Base-by-base conservation (phyloP, 2,329 filamentous ascomycete genomes). In the Allantophomopsis cytisporea region DNA sequence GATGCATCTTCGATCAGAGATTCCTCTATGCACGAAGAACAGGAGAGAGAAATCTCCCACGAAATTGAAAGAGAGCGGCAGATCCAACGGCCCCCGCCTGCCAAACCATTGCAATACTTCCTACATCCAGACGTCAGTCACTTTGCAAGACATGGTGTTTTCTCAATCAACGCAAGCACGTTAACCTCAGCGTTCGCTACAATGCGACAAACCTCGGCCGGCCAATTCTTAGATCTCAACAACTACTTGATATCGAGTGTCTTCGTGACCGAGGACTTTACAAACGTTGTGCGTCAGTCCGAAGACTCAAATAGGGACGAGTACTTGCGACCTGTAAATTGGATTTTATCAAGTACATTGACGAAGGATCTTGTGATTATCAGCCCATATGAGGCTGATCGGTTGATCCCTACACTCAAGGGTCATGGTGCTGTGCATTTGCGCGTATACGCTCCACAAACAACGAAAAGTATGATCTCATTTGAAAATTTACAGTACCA, bases 21-120 rank as follows among this genome's bases (percentile, higher is more conserved):
- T 41, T 37, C 43, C 1, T 51, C 64, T 10, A 63, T 66, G 39
- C 58, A 71, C 2, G 76, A 83, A 47, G 80, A 85, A 41, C 76
- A 84, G 45, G 80, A 85, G 50, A 64, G 79, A 0, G 80, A 84
- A 44, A 59, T 85, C 0, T 63, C 73, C 0, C 75, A 74, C 0
- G 79, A 86, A 43, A 65, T 72, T 1, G 73, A 84, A 45, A 57
- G 68, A 18, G 73, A 84, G 47, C 59, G 65, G 1, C 58, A 81
- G 37, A 46, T 73, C 1, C 60, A 81, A 45, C 60, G 59, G 1
- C 70, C 74, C 0, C 48, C 53, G 0, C 41, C 54, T 0, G 59
- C 61, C 1, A 31, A 47, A 1, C 62, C 76, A 0, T 49, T 44
- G 0, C 1, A 7, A 0, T 71, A 80, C 35, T 2, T 0, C 0